phyloP scores from a whole-genome alignment of 2,329 filamentous ascomycete genomes.

The Mycosphaerella arachidis region DNA sequence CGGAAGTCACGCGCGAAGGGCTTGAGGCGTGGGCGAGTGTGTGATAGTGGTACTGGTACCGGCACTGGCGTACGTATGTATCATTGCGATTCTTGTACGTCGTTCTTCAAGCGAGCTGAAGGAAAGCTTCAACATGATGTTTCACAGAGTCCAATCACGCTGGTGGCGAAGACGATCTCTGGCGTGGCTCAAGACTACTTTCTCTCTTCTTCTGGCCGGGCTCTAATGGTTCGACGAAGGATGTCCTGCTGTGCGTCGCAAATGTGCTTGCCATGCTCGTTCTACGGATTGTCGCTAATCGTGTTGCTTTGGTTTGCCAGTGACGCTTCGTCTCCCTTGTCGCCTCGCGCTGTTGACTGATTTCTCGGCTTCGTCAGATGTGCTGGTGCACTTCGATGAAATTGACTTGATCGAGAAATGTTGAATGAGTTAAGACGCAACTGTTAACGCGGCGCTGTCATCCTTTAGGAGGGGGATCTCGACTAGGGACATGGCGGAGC shows the following conservation, averaged over 20 bases:
- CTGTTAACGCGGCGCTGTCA: neutral
- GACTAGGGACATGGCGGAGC: neutral
- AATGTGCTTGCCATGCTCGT: too few relatives aligned
- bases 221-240: too few relatives aligned
- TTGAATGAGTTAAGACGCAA: neutral
- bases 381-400: neutral
- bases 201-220: too few relatives aligned
- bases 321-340: neutral
- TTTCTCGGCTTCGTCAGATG: neutral
- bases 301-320: too few relatives aligned
- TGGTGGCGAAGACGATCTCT: too few relatives aligned
- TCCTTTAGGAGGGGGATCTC: too few relatives aligned
- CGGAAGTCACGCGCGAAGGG: neutral
- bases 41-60: neutral
- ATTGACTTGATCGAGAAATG: too few relatives aligned
- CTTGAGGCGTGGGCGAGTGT: neutral
- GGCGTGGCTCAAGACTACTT: too few relatives aligned
- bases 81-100: neutral
- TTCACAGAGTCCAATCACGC: neutral
- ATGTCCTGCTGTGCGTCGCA: too few relatives aligned
- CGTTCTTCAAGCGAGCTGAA: neutral
- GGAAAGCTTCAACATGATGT: neutral
- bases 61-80: neutral
- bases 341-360: neutral
- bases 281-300: too few relatives aligned